phyloP scores from a whole-genome alignment of 1,139 yeast species.

The Yamadazyma diddensiae region DNA sequence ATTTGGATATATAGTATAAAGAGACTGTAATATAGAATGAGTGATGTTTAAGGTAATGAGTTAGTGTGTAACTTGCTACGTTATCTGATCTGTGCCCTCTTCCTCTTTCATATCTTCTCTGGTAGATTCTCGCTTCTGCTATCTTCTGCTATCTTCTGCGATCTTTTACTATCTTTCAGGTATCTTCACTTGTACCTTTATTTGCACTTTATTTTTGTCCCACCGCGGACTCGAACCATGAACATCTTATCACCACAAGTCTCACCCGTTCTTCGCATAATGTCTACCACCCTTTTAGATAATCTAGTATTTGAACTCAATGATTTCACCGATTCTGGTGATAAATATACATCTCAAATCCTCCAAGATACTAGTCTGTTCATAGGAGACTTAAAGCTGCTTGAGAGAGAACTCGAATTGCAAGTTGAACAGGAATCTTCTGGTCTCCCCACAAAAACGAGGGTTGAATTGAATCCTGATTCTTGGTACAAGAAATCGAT shows the following conservation, averaged over 20 bases:
- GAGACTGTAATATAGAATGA: background rate
- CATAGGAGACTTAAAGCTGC: conserved; percentile 23
- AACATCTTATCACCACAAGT: too few relatives aligned
- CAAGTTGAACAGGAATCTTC: conserved; percentile 3
- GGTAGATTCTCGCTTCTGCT: too few relatives aligned
- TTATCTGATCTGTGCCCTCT: too few relatives aligned
- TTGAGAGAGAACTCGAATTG: conserved; percentile 26
- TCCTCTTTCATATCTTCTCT: too few relatives aligned
- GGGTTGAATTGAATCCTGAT: conserved; percentile 9
- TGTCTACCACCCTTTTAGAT: conserved; percentile 17
- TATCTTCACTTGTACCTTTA: too few relatives aligned
- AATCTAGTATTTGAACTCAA: conserved; percentile 28
- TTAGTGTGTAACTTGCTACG: too few relatives aligned
- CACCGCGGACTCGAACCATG: too few relatives aligned
- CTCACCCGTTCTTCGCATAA: too few relatives aligned
- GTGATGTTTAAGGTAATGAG: background rate
- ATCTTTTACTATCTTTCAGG: too few relatives aligned
- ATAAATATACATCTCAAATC: conserved; percentile 18
- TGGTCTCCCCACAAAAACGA: background rate
- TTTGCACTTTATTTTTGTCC: too few relatives aligned
- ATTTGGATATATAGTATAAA: conserved; percentile 52
- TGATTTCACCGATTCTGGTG: conserved; percentile 19
- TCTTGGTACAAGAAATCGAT: conserved; percentile 42
- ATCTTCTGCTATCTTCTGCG: too few relatives aligned
- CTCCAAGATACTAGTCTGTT: conserved; percentile 24